Percentiles rank a stretch among this genome's conserved stretches.
Conservation (phyloP, 805 yeast genomes). For the Saccharomycopsis fermentans region DNA sequence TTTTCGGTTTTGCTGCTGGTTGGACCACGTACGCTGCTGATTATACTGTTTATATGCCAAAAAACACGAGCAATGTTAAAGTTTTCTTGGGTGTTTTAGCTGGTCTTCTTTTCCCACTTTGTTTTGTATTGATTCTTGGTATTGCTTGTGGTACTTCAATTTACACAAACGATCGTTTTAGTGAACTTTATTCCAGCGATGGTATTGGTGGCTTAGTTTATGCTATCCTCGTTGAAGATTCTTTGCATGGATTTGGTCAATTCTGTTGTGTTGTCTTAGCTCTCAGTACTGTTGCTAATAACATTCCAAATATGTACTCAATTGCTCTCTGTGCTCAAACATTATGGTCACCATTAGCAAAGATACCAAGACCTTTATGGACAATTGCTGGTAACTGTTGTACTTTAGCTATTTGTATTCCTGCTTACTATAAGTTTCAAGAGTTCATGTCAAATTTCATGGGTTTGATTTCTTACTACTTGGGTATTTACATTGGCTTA, state of each 20-base stretch:
- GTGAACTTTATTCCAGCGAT: conserved; percentile 38
- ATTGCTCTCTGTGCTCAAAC: conserved; percentile 82
- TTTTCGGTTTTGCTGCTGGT: conserved; percentile 86
- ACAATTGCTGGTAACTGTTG: conserved; percentile 64
- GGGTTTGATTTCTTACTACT: conserved; percentile 86
- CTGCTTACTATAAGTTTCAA: conserved; percentile 70
- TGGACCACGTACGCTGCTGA: conserved; percentile 93
- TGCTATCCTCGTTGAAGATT: conserved; percentile 65
- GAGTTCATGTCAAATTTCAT: conserved; percentile 74
- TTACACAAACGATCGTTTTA: conserved; percentile 35
- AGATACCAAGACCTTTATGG: conserved; percentile 79
- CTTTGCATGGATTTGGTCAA: conserved; percentile 82
- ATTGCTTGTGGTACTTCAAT: conserved; percentile 77
- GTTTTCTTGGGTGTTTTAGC: conserved; percentile 53
- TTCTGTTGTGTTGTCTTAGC: conserved; percentile 81
- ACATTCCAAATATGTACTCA: conserved; percentile 91
- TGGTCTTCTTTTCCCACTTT: conserved; percentile 60
- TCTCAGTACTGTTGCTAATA: conserved; percentile 80
- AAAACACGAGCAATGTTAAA: conserved; percentile 44
- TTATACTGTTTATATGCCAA: conserved; percentile 80
- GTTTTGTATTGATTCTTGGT: conserved; percentile 70
- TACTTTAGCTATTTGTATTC: conserved; percentile 79
- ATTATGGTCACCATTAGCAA: conserved; percentile 62
- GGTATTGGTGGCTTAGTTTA: conserved; percentile 78
- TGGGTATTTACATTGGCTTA: conserved; percentile 75